These are phyloP conservation scores for Thuja plicata DNA, from an alignment of 83 land plant genomes.

Conservation along the genomic window DNA sequence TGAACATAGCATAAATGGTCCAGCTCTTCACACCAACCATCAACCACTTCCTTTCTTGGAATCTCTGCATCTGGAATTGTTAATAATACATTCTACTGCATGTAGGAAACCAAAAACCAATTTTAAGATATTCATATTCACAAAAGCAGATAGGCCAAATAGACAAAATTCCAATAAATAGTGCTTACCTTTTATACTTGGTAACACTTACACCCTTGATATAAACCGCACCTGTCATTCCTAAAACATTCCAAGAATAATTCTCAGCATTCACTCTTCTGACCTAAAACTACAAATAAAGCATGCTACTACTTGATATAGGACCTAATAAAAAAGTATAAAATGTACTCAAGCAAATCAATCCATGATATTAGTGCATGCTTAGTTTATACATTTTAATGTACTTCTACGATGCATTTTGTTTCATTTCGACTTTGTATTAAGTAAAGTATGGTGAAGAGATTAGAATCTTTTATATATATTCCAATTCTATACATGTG, in stretches of 20 bases:
- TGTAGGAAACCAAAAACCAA: neutral
- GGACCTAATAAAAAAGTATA: neutral
- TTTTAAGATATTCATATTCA: neutral
- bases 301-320: neutral
- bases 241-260: conserved; percentile 34
- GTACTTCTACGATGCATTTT: no score
- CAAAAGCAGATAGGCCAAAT: neutral
- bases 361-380: neutral
- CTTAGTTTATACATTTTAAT: no score
- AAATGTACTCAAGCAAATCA: neutral
- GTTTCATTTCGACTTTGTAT: no score
- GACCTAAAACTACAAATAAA: neutral
- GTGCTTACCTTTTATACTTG: conserved; percentile 69
- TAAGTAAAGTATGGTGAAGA: no score
- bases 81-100: neutral
- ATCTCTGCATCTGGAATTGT: no score
- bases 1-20: no score
- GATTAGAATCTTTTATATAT: no score
- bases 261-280: neutral
- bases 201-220: conserved; percentile 84
- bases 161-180: neutral
- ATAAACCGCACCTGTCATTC: conserved; percentile 92
- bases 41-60: no score
- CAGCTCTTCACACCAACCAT: no score
- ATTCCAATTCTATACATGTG: no score